phyloP scores from a whole-genome alignment of 2,329 filamentous ascomycete genomes.

The Fusarium compactum region DNA sequence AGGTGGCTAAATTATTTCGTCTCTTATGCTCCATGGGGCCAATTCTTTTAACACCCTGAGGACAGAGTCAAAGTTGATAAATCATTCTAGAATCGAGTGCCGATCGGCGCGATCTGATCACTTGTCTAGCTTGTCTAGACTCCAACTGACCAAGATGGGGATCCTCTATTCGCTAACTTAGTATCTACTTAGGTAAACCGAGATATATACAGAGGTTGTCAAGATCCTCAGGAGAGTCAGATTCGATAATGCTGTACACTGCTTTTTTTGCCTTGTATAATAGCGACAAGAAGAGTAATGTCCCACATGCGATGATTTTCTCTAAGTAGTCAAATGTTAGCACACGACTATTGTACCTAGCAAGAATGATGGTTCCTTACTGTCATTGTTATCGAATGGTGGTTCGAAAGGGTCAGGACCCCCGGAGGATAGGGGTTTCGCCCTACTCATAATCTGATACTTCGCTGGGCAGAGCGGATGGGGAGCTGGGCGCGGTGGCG shows the following conservation, averaged over 20 bases:
- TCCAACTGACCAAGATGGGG: neutral
- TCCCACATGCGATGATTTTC: neutral
- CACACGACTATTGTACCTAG: neutral
- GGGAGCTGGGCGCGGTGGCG: neutral
- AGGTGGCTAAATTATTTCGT: no score
- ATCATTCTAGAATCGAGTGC: rapidly evolving
- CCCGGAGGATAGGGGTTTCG: neutral
- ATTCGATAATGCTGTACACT: neutral
- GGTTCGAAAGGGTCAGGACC: neutral
- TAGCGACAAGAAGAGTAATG: neutral
- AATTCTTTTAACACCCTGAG: no score
- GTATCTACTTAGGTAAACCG: neutral
- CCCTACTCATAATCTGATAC: neutral
- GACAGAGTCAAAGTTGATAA: neutral
- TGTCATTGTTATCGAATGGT: neutral
- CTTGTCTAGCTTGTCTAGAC: neutral
- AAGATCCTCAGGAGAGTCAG: neutral
- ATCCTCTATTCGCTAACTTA: neutral
- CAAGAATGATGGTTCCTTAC: neutral
- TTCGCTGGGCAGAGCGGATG: neutral
- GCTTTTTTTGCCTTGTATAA: neutral
- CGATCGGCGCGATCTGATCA: no score
- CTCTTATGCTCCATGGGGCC: no score
- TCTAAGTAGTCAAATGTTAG: neutral
- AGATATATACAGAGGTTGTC: neutral